Evolutionary conservation across 2,329 filamentous ascomycete species (phyloP), one percentile per base, ranked within the genome.

Genomic region (Cladophialophora exuberans): DNA sequence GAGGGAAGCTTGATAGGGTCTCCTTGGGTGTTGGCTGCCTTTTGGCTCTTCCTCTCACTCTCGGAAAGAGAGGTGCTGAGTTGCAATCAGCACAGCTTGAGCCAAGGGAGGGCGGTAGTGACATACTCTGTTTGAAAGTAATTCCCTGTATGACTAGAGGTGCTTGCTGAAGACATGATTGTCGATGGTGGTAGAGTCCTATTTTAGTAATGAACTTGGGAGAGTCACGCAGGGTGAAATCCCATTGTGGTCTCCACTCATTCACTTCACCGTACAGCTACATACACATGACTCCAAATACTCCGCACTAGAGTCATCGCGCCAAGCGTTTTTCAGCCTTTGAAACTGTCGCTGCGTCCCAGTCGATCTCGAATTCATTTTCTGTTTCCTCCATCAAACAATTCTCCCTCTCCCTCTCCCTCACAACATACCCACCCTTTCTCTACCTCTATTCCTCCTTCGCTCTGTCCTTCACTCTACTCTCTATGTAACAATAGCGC

Each of bases 101-200:
- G 36, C 30, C 41, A 43, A 51, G 47, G 30, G 46, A 33, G 39
- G 41, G 28, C 49, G 51, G 58, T 42, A 17, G 43, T 41, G 31
- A 70, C 85, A 73, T 75, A 94, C 90, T 92, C 88, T 25, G 91
- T 95, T 73, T 97, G 89, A 69, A 97, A 97, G 77, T 95, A 97
- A 68, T 94, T 84, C 25, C 88, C 86, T 47, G 86, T 81, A 67
- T 96, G 83, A 46, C 83, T 81, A 23, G 88, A 88, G n/a, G 42
- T 26, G 11, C 26, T 50, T 42, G 30, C 51, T 7, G 39, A 83
- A 86, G 52, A 33, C 54, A 59, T 51, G 46, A 28, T 50, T 45
- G 33, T 36, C 23, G 52, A 28, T 51, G 26, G 7, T n/a, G 43
- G 26, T 9, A 18, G 36, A 51, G 30, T 20, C 18, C 20, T n/a